Evolutionary conservation across 805 yeast species (phyloP).

Genomic region (Scheffersomyces spartinae): DNA sequence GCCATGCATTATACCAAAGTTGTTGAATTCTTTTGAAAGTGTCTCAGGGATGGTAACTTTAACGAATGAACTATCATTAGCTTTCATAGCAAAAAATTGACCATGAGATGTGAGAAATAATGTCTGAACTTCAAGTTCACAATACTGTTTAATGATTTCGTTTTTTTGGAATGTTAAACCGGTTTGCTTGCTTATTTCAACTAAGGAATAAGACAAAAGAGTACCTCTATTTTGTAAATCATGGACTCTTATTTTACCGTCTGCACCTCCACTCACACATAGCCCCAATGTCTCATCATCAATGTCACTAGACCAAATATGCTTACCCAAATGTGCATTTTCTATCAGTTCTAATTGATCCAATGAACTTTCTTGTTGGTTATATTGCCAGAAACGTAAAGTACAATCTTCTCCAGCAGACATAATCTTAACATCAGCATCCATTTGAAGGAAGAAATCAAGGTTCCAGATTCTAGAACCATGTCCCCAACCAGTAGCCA

Average conservation of each 20-base stretch:
- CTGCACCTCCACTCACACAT: constrained; percentile 88
- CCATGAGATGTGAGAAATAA: constrained; percentile 54
- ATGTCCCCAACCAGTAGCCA: constrained; percentile 94
- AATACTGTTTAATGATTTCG: constrained; percentile 54
- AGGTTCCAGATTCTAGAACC: constrained; percentile 88
- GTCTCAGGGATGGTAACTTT: too few species aligned
- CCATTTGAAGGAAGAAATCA: constrained; percentile 34
- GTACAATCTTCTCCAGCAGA: constrained; percentile 81
- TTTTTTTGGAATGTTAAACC: constrained; percentile 20
- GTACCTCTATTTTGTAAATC: constrained; percentile 25
- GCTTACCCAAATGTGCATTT: constrained; percentile 71
- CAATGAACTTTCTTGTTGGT: constrained; percentile 15
- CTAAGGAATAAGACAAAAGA: constrained; percentile 13
- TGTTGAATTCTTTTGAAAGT: constrained; percentile 10
- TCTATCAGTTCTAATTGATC: constrained; percentile 37
- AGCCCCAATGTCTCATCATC: constrained; percentile 27
- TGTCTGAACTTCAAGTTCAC: constrained; percentile 33
- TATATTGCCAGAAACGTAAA: constrained; percentile 61
- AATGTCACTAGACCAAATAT: constrained; percentile 72
- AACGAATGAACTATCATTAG: too few species aligned
- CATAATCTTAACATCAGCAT: constrained; percentile 36
- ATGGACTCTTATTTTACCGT: constrained; percentile 65
- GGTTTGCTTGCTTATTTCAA: constrained; percentile 18
- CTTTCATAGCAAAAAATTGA: constrained; percentile 25
- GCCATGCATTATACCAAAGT: constrained; percentile 14